Base-by-base conservation (phyloP, 495 filamentous ascomycete genomes). In the Melanomma pulvis-pyrius region DNA sequence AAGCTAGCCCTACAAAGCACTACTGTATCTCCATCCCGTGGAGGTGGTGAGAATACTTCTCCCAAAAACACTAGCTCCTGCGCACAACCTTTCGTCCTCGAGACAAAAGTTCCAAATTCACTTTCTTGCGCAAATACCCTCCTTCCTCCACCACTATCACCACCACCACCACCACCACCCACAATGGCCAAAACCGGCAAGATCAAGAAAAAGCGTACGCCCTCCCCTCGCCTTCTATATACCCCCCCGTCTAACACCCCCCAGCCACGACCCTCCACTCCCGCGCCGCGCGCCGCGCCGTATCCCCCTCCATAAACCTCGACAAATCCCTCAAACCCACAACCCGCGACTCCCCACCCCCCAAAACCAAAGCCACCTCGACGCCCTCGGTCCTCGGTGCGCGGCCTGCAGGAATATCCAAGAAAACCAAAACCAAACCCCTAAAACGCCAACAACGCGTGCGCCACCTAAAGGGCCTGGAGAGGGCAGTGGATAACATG, bases 241-340 rank as follows among this genome's bases (percentile, higher is more conserved):
- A 9, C 28, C 2, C 6, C 5, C 29, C 57, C 65, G 12, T 24
- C 59, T 87, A 29, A 86, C 28, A 12, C 59, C 59, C 67, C 49
- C 29, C 69, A 86, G 81, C 74, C 34, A 65, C 74, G 48, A 81
- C 82, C 2, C 64, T 83, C 53, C 89, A 89, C 77, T 91, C 90
- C 55, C 88, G 90, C 34, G 88, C 88, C 28, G 88, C 88, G 68
- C 83, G 88, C 71, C 86, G 92, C 54, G 90, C 83, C 41, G 84
- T 84, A 25, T 90, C 89, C 15, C 89, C 88, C 13, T 81, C 86
- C 74, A 84, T 91, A 75, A 80, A 92, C 73, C 80, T 86, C 64
- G 90, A 92, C 79, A 91, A 91, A 78, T 92, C 90, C 2, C 77
- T 93, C 39, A 87, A 86, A 68, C 74, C 83, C 54, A 78, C 84